These are phyloP conservation scores for Fusarium subglutinans DNA, from an alignment of 2,329 filamentous ascomycete species.

Conservation along the genomic window DNA sequence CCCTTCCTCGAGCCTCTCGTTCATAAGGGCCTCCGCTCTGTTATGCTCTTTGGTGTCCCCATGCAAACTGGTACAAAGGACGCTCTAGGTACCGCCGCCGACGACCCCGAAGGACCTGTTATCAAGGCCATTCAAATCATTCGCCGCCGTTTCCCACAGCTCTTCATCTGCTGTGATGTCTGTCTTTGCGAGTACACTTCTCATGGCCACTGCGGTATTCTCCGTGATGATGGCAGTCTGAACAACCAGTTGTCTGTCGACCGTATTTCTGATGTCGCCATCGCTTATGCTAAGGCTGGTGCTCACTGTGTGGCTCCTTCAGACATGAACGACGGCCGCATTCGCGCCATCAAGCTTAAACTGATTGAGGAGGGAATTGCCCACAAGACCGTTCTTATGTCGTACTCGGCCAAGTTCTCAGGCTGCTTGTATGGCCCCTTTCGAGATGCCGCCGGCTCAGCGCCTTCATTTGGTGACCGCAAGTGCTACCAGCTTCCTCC, in stretches of 20 bases:
- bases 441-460: constrained; percentile 92
- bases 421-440: constrained; percentile 97
- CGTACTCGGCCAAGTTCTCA: constrained; percentile 97
- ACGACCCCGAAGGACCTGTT: constrained; percentile 92
- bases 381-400: constrained; percentile 93
- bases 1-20: constrained; percentile 88
- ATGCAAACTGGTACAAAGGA: constrained; percentile 85
- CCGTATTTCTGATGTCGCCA: constrained; percentile 95
- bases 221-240: constrained; percentile 89
- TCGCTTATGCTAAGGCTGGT: constrained; percentile 94
- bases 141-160: constrained; percentile 83
- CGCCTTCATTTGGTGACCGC: constrained; percentile 91
- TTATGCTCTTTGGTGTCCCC: constrained; percentile 96
- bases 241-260: constrained; percentile 96
- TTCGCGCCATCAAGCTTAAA: constrained; percentile 97
- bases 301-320: constrained; percentile 97
- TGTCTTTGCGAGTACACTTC: constrained; percentile 99
- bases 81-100: constrained; percentile 87
- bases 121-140: constrained; percentile 87
- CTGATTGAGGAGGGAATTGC: constrained; percentile 94
- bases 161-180: constrained; percentile 93
- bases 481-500: constrained; percentile 97
- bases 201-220: constrained; percentile 96
- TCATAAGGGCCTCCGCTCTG: constrained; percentile 87
- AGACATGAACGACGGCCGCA: constrained; percentile 98